These are phyloP conservation scores for Pulveroboletus sp. DNA, from an alignment of 768 basidiomycete species.

Conservation along the genomic window DNA sequence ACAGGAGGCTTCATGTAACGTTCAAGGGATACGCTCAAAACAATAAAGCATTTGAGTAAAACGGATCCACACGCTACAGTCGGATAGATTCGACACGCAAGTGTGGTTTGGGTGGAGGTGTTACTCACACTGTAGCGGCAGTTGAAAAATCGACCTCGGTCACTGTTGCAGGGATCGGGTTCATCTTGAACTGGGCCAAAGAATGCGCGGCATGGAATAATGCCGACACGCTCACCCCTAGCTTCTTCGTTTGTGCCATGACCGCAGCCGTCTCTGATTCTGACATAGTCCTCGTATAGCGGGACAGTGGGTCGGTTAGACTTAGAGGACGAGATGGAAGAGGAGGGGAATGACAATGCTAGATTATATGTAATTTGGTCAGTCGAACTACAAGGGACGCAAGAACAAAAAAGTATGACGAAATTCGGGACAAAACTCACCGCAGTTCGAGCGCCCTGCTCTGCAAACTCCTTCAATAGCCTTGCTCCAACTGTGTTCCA, in stretches of 20 bases:
- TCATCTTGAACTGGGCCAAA: conserved; percentile 20
- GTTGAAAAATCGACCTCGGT: conserved; percentile 17
- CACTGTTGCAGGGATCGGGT: conserved; percentile 4
- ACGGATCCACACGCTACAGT: too few relatives aligned
- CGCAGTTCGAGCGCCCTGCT: not conserved
- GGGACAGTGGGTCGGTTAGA: conserved; percentile 6
- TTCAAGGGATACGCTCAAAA: too few relatives aligned
- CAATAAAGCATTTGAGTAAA: too few relatives aligned
- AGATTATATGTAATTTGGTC: not conserved
- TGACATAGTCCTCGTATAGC: not conserved
- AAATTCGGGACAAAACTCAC: conserved; percentile 4
- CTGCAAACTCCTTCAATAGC: conserved; percentile 12
- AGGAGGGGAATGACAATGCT: conserved; percentile 7
- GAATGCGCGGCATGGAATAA: conserved; percentile 22
- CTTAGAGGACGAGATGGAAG: conserved; percentile 5
- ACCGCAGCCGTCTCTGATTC: conserved; percentile 10
- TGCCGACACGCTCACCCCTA: conserved; percentile 9
- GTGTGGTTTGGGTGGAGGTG: not conserved
- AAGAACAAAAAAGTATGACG: too few relatives aligned
- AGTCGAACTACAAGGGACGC: not conserved
- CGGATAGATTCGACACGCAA: not conserved
- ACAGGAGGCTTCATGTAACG: not conserved
- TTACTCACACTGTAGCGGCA: conserved; percentile 9
- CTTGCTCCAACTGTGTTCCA: conserved; percentile 11
- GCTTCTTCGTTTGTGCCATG: conserved; percentile 5